phyloP scores from a whole-genome alignment of 345 rosid species.

The Citrus medica region DNA sequence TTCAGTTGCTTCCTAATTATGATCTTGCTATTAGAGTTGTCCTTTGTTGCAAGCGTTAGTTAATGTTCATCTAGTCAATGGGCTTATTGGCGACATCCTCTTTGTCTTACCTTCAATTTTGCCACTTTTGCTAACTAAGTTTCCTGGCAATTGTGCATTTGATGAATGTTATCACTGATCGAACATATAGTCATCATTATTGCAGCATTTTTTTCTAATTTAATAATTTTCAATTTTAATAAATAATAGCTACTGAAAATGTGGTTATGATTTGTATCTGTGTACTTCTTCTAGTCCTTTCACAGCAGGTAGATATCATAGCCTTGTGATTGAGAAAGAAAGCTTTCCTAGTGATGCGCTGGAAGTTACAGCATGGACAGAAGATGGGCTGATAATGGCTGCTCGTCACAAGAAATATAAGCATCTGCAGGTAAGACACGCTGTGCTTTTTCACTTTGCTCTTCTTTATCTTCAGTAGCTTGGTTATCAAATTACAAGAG shows the following conservation, averaged over 20 bases:
- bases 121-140: not conserved
- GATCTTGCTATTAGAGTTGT: not conserved
- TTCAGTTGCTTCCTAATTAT: not conserved
- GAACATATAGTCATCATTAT: not conserved
- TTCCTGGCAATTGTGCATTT: not conserved
- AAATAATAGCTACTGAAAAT: not conserved
- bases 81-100: not conserved
- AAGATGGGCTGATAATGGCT: slow-evolving; percentile 92
- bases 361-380: slow-evolving; percentile 93
- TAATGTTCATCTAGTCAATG: not conserved
- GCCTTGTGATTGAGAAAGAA: slow-evolving; percentile 80
- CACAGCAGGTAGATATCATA: slow-evolving; percentile 88
- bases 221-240: not conserved
- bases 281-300: slow-evolving; percentile 56
- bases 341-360: slow-evolving; percentile 68
- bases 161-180: not conserved
- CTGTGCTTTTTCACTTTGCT: not conserved
- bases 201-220: not conserved
- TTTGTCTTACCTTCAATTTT: not conserved
- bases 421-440: slow-evolving; percentile 61
- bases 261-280: slow-evolving; percentile 1
- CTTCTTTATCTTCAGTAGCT: not conserved
- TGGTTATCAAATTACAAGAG: not conserved
- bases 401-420: slow-evolving; percentile 82
- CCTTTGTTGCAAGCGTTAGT: not conserved